Evolutionary conservation across 257 asterid species (phyloP).

Genomic region (Jasminum sambac): DNA sequence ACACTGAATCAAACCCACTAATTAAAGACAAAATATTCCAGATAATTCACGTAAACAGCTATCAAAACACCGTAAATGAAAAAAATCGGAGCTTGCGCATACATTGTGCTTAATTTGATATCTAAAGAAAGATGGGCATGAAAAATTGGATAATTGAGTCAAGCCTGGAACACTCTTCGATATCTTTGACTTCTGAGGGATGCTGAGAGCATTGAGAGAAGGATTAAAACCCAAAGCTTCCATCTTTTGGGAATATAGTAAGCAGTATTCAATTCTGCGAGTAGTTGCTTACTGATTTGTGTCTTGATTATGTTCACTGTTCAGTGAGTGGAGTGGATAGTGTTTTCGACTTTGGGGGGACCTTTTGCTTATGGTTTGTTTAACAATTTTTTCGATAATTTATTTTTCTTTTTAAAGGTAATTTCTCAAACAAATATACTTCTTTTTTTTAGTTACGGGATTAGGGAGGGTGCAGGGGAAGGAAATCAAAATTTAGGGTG

Average conservation of each 20-base stretch:
- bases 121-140: conserved; percentile 31
- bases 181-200: conserved; percentile 33
- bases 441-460: too few species aligned
- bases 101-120: conserved; percentile 41
- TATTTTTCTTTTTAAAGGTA: too few species aligned
- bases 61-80: conserved; percentile 10
- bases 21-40: conserved; percentile 25
- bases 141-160: conserved; percentile 28
- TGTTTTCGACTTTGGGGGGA: too few species aligned
- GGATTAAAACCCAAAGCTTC: conserved; percentile 47
- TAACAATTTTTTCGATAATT: too few species aligned
- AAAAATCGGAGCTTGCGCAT: neutral
- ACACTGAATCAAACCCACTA: conserved; percentile 38
- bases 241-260: conserved; percentile 35
- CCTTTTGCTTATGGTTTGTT: too few species aligned
- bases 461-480: too few species aligned
- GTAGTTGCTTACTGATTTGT: conserved; percentile 1
- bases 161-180: conserved; percentile 36
- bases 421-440: too few species aligned
- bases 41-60: neutral
- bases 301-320: conserved; percentile 18
- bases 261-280: conserved; percentile 8
- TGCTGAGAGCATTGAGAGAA: conserved; percentile 39
- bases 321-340: too few species aligned
- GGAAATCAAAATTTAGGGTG: too few species aligned